These are phyloP conservation scores for Eimeria acervulina DNA, from an alignment of 169 alveolate genomes.

Conservation along the genomic window DNA sequence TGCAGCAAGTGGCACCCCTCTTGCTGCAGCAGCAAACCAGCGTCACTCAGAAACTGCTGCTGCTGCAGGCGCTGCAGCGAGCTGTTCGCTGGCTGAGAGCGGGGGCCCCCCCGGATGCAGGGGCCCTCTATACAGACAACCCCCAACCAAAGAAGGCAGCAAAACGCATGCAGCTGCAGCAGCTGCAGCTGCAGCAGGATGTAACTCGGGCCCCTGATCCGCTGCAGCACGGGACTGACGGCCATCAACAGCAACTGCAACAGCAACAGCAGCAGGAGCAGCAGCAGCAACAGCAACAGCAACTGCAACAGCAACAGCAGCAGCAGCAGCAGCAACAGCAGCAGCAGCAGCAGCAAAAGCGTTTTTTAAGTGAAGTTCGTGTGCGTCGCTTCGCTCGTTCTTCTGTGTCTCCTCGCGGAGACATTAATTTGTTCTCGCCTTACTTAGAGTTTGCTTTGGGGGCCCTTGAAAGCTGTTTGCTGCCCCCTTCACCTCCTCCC, in stretches of 20 bases:
- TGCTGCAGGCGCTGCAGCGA: conserved; percentile 23
- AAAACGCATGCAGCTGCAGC: not conserved
- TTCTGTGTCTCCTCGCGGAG: not conserved
- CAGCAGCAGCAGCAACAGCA: conserved; percentile 22
- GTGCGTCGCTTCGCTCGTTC: conserved; percentile 25
- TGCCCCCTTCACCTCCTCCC: not conserved
- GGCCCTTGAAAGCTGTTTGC: conserved; percentile 12
- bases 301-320: conserved; percentile 22
- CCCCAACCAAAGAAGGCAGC: not conserved
- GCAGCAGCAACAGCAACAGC: conserved; percentile 28
- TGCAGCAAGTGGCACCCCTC: not conserved
- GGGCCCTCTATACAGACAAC: conserved; percentile 34
- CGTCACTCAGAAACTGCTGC: conserved; percentile 30
- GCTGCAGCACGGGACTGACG: no score
- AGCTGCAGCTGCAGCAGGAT: conserved; percentile 25
- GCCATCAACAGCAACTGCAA: conserved; percentile 26
- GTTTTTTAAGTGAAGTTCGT: not conserved
- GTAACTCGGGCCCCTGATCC: no score
- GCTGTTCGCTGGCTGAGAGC: conserved; percentile 2
- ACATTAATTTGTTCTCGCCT: not conserved
- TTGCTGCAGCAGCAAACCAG: conserved; percentile 35
- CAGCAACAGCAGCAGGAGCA: conserved; percentile 9
- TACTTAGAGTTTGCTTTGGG: not conserved
- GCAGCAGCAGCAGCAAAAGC: conserved; percentile 14
- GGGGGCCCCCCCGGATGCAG: conserved; percentile 20